Conservation (phyloP, 495 filamentous ascomycete genomes). For the Parachaetomium inaequale region DNA sequence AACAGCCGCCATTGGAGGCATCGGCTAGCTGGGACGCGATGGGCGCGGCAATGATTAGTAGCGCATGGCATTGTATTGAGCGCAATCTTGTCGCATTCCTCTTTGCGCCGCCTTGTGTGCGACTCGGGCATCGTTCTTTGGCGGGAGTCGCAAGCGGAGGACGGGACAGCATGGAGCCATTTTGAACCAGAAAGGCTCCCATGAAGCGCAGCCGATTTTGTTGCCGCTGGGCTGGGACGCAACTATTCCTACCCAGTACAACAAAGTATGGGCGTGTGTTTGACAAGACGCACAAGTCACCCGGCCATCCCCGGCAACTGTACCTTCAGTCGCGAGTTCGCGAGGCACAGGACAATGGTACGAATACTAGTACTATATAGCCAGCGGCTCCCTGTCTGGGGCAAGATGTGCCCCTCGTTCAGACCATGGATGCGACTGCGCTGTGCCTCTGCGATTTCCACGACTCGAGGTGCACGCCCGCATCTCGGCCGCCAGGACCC, state of each 20-base stretch:
- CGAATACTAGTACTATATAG: too few relatives aligned
- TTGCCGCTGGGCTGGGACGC: not conserved
- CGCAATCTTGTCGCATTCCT: slow-evolving; percentile 19
- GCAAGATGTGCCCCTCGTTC: not conserved
- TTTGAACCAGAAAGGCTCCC: not conserved
- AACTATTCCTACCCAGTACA: not conserved
- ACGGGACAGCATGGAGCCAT: not conserved
- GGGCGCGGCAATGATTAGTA: not conserved
- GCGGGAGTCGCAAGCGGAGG: slow-evolving; percentile 1
- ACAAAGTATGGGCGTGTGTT: not conserved
- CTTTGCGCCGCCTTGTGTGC: too few relatives aligned
- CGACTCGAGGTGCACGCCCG: not conserved
- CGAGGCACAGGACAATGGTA: not conserved
- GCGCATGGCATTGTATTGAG: not conserved
- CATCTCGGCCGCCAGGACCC: not conserved
- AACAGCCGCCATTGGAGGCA: not conserved
- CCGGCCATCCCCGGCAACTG: not conserved
- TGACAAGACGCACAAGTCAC: not conserved
- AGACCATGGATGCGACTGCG: not conserved
- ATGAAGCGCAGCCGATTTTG: not conserved
- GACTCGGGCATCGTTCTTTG: too few relatives aligned
- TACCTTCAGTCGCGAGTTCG: not conserved
- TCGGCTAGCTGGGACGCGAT: not conserved
- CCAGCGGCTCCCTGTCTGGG: not conserved
- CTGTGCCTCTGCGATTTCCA: not conserved